Evolutionary conservation across 495 filamentous ascomycete species (phyloP).

Genomic region (Chaetomium cochliodes): DNA sequence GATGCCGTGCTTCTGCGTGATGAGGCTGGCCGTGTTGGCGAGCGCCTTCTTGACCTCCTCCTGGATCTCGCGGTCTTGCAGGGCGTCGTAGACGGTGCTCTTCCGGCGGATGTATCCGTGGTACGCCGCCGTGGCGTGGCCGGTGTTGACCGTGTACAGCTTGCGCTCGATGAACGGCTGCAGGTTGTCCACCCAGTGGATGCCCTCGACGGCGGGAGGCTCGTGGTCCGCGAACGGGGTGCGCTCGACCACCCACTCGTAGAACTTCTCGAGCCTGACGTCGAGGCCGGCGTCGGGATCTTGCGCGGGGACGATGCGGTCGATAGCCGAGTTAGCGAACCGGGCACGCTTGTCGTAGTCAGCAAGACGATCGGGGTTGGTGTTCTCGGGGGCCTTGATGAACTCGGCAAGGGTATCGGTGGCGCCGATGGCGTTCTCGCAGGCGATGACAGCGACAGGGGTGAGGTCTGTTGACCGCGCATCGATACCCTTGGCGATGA

Average conservation of each 20-base stretch:
- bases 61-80: constrained; percentile 65
- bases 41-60: constrained; percentile 71
- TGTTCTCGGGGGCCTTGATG: constrained; percentile 72
- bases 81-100: constrained; percentile 80
- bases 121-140: constrained; percentile 96
- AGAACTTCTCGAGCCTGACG: constrained; percentile 96
- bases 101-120: constrained; percentile 82
- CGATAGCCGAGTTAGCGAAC: constrained; percentile 96
- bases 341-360: constrained; percentile 64
- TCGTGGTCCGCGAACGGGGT: constrained; percentile 63
- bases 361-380: constrained; percentile 56
- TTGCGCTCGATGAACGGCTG: constrained; percentile 97
- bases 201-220: constrained; percentile 71
- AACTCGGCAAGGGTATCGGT: constrained; percentile 78
- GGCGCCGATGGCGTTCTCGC: constrained; percentile 93
- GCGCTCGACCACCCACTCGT: constrained; percentile 93
- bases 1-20: constrained; percentile 83
- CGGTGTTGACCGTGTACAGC: constrained; percentile 98
- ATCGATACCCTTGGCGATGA: constrained; percentile 88
- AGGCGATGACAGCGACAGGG: constrained; percentile 89
- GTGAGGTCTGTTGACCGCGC: constrained; percentile 61
- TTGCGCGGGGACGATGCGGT: constrained; percentile 93
- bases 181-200: constrained; percentile 89
- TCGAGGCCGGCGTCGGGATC: constrained; percentile 74
- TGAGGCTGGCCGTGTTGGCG: constrained; percentile 77